phyloP scores from a whole-genome alignment of 805 yeast genomes.

The Candida bentonensis region DNA sequence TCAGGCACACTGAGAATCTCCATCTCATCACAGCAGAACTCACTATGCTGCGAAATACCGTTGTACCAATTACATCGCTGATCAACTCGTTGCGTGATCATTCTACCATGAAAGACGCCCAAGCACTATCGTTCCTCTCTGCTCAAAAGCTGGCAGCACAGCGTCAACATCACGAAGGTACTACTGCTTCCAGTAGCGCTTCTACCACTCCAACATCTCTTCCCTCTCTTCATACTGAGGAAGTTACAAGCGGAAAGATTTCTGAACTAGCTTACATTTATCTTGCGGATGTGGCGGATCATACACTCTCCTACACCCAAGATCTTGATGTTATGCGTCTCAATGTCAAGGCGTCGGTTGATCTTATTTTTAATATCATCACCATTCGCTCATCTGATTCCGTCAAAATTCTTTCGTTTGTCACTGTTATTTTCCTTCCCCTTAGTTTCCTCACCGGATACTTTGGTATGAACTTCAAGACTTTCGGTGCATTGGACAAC shows the following conservation, averaged over 20 bases:
- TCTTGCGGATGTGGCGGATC: constrained; percentile 43
- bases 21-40: constrained; percentile 43
- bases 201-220: neutral
- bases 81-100: constrained; percentile 33
- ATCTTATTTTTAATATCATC: constrained; percentile 42
- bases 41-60: constrained; percentile 30
- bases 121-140: neutral
- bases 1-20: constrained; percentile 36
- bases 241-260: neutral
- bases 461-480: constrained; percentile 41
- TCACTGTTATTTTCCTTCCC: constrained; percentile 46
- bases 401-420: constrained; percentile 38
- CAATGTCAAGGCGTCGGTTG: constrained; percentile 36
- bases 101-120: constrained; percentile 10
- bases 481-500: constrained; percentile 27
- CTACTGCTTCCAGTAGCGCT: neutral
- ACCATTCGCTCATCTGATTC: constrained; percentile 41
- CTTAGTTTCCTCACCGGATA: constrained; percentile 48
- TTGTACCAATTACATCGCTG: constrained; percentile 34
- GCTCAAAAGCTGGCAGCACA: neutral
- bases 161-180: neutral
- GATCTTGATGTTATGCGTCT: constrained; percentile 41
- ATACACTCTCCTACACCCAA: constrained; percentile 35
- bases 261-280: constrained; percentile 33
- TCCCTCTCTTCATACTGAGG: too few species aligned